Evolutionary conservation across 176 grass and related monocot genomes (phyloP), one percentile per base, ranked within the genome.

Genomic region (Alopecurus myosuroides): DNA sequence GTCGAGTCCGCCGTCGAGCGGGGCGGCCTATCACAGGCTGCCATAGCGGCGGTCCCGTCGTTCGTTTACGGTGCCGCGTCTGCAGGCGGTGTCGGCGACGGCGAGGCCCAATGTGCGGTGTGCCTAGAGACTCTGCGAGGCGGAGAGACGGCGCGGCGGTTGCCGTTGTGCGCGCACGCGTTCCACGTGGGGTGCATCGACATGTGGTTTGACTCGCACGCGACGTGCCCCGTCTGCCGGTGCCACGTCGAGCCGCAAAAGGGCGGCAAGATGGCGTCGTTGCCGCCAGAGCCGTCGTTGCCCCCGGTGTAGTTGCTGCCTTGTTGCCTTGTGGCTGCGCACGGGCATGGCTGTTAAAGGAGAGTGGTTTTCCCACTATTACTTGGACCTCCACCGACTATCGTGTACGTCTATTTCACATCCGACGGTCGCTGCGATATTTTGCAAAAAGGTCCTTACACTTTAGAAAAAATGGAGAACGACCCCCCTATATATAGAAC

Each of bases 111-210:
- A 42, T 94, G 92, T 33, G 30, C 88, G n/a, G 78, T 97, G 80
- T 94, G 94, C 89, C 63, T 94, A 18, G 88, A 93, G 79, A 25
- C 56, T 12, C n/a, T 94, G 22, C 51, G 45, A 3, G 35, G 78
- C 25, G 88, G 86, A 15, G 90, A 94, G 53, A 14, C 26, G 29
- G 82, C 57, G 37, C 76, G 85, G 9, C 70, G 51, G 80, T 68
- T 97, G 65, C 88, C 92, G 12, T 58, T 58, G 48, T 97, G 94
- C 80, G 65, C 48, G 69, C 94, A 94, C 82, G n/a, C 75, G 52
- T 97, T 97, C 88, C 94, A 97, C 33, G 61, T 61, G 1, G 85
- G 51, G 1, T 97, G 94, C 77, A 80, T 97, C 74, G 92, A 94
- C 68, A 78, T 58, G 58, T 97, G 94, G 92, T 62, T 94, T 11